Evolutionary conservation across 352 stramenopile species (phyloP).

Genomic region (Phytophthora multivora): DNA sequence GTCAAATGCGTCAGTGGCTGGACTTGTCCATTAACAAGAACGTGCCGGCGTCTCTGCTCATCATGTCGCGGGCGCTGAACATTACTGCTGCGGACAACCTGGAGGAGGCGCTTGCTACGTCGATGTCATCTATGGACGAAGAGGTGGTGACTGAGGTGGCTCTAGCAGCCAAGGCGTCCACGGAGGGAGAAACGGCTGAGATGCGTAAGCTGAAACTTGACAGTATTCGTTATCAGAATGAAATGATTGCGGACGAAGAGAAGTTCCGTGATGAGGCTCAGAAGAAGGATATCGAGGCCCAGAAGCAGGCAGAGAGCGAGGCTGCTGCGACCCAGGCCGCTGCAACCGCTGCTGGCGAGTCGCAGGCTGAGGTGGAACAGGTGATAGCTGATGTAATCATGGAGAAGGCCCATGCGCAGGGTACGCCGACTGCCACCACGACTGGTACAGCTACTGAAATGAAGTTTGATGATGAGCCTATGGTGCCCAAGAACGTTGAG

Average conservation of each 20-base stretch:
- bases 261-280: constrained; percentile 89
- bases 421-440: neutral
- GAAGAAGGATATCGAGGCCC: constrained; percentile 80
- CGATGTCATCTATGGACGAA: constrained; percentile 89
- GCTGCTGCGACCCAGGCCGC: constrained; percentile 40
- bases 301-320: constrained; percentile 80
- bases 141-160: constrained; percentile 89
- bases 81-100: constrained; percentile 88
- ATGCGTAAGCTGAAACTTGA: constrained; percentile 89
- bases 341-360: constrained; percentile 22
- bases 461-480: constrained; percentile 26
- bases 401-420: constrained; percentile 34
- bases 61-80: constrained; percentile 98
- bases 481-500: constrained; percentile 62
- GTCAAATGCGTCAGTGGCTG: constrained; percentile 97
- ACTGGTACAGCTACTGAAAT: constrained; percentile 12
- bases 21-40: constrained; percentile 98
- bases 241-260: constrained; percentile 92
- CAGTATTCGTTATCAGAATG: constrained; percentile 96
- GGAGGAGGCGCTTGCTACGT: constrained; percentile 85
- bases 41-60: constrained; percentile 98
- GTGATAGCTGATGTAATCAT: constrained; percentile 40
- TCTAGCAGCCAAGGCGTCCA: constrained; percentile 71
- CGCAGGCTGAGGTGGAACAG: constrained; percentile 39
- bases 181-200: constrained; percentile 61